phyloP scores from a whole-genome alignment of 2,329 filamentous ascomycete species.

The Ascomycota sp. region DNA sequence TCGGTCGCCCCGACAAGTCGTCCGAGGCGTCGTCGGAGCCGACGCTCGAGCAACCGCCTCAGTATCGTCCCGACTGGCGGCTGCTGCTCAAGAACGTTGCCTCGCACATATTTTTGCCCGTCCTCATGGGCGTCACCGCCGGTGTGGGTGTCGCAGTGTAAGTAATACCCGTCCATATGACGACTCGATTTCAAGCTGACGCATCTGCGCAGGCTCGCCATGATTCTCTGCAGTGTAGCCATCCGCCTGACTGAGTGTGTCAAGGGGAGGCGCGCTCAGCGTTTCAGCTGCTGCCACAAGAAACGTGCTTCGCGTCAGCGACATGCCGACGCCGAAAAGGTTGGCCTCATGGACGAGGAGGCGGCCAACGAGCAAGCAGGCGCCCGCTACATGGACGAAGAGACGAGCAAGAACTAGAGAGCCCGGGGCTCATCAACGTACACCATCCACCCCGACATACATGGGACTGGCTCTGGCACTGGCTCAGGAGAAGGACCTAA shows the following conservation, averaged over 20 bases:
- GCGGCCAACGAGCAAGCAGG: slow-evolving; percentile 10
- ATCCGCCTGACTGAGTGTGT: slow-evolving; percentile 37
- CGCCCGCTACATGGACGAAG: slow-evolving; percentile 9
- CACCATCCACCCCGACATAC: too few relatives aligned
- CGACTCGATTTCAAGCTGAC: slow-evolving; percentile 2
- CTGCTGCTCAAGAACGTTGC: slow-evolving; percentile 33
- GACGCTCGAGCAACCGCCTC: slow-evolving; percentile 1
- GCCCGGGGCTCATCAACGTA: too few relatives aligned
- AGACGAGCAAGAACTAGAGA: slow-evolving; percentile 6
- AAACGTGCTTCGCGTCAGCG: slow-evolving; percentile 1
- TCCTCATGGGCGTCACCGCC: slow-evolving; percentile 47
- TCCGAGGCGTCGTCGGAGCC: not conserved
- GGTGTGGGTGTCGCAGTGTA: slow-evolving; percentile 47
- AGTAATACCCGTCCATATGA: slow-evolving; percentile 7
- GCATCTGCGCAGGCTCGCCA: slow-evolving; percentile 30
- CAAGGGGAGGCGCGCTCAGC: slow-evolving; percentile 3
- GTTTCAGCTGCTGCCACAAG: slow-evolving; percentile 3
- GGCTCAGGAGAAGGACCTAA: too few relatives aligned
- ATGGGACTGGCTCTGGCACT: too few relatives aligned
- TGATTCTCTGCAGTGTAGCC: slow-evolving; percentile 42
- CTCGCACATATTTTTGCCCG: slow-evolving; percentile 43
- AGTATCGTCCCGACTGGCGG: slow-evolving; percentile 14
- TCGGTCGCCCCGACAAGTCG: slow-evolving; percentile 5
- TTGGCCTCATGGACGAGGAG: slow-evolving; percentile 21
- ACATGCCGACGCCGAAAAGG: slow-evolving; percentile 24